Percentiles rank a stretch among this genome's conserved stretches.
phyloP scores from a whole-genome alignment of 2,329 filamentous ascomycete species.

The Venturia asperata region DNA sequence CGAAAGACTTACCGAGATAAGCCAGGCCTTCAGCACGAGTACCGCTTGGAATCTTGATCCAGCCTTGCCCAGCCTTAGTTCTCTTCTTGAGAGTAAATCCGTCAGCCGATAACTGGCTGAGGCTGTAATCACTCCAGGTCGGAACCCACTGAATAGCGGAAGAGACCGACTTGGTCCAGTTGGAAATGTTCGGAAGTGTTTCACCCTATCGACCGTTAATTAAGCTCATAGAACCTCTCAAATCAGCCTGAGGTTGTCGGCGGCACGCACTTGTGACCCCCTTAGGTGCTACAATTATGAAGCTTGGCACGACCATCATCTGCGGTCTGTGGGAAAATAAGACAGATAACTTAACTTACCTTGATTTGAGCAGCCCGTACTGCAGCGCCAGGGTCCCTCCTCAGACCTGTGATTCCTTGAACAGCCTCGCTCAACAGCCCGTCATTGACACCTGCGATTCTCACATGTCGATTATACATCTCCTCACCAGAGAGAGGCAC shows the following conservation, averaged over 20 bases:
- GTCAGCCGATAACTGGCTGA: constrained; percentile 52
- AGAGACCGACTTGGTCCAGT: constrained; percentile 39
- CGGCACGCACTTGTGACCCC: background rate
- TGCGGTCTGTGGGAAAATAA: too few relatives aligned
- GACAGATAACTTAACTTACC: background rate
- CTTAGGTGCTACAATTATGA: background rate
- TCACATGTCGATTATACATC: constrained; percentile 52
- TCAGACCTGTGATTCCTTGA: constrained; percentile 53
- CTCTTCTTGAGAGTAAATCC: constrained; percentile 56
- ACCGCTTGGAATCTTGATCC: constrained; percentile 53
- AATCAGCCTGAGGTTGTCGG: too few relatives aligned
- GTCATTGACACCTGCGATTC: constrained; percentile 49
- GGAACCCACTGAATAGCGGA: constrained; percentile 50
- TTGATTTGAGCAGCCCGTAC: constrained; percentile 45
- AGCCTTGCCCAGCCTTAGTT: constrained; percentile 50
- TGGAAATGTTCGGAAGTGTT: background rate
- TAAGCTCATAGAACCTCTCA: background rate
- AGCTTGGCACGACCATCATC: background rate
- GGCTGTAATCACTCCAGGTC: constrained; percentile 50
- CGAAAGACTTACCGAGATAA: constrained; percentile 44
- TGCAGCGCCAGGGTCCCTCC: constrained; percentile 46
- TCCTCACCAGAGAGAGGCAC: constrained; percentile 48
- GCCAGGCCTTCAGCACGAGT: constrained; percentile 50
- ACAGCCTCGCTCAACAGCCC: constrained; percentile 53
- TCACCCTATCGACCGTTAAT: background rate